phyloP scores from a whole-genome alignment of 1,284 basidiomycete species.

The Malassezia japonica region DNA sequence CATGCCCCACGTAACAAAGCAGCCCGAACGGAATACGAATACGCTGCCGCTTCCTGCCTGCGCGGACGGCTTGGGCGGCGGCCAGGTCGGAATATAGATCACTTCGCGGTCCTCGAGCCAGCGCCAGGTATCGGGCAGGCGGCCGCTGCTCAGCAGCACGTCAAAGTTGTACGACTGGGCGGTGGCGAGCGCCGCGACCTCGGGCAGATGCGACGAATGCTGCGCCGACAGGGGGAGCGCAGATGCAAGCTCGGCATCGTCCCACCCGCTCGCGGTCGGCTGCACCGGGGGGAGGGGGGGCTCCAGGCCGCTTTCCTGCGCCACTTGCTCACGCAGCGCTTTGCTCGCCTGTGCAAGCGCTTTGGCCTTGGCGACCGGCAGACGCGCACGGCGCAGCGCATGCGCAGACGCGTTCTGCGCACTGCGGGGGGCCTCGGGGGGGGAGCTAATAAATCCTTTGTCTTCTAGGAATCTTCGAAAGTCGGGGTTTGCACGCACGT shows the following conservation, averaged over 20 bases:
- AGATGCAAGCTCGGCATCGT: not conserved
- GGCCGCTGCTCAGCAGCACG: constrained; percentile 24
- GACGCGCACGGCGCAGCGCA: constrained; percentile 8
- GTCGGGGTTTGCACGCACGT: not conserved
- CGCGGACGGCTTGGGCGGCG: constrained; percentile 12
- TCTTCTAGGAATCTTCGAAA: constrained; percentile 1
- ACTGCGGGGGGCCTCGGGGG: not conserved
- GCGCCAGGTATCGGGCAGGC: constrained; percentile 28
- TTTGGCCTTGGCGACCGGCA: constrained; percentile 9
- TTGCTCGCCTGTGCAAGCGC: constrained; percentile 11
- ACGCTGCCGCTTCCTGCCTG: constrained; percentile 25
- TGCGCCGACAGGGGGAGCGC: constrained; percentile 1
- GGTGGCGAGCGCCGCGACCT: constrained; percentile 39
- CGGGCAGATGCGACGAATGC: constrained; percentile 5
- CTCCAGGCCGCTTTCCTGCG: not conserved
- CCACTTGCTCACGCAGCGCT: constrained; percentile 14
- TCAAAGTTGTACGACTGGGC: constrained; percentile 38
- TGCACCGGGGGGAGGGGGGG: not conserved
- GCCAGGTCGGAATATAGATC: constrained; percentile 42
- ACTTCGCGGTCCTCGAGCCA: constrained; percentile 43
- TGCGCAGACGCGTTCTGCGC: not conserved
- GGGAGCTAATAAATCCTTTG: not conserved
- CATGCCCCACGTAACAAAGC: constrained; percentile 45
- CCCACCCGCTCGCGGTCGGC: not conserved
- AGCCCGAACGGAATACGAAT: constrained; percentile 41